phyloP scores from a whole-genome alignment of 768 basidiomycete species.

The Tubosaeta brunneosetosa region DNA sequence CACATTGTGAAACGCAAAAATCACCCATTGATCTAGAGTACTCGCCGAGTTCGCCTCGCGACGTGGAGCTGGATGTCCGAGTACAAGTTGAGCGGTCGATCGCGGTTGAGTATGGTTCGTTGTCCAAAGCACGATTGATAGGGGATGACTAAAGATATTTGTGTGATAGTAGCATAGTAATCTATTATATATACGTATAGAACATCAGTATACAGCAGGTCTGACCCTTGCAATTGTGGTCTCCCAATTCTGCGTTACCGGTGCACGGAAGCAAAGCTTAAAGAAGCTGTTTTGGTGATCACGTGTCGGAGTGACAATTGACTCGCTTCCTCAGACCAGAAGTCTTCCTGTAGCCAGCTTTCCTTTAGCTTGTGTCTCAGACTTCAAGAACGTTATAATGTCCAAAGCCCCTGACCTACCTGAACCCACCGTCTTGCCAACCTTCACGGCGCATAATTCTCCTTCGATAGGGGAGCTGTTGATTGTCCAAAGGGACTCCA shows the following conservation, averaged over 20 bases:
- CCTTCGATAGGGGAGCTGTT: slow-evolving; percentile 23
- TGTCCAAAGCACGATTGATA: slow-evolving; percentile 16
- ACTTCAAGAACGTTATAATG: slow-evolving; percentile 3
- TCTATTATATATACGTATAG: neutral
- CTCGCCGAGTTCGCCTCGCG: slow-evolving; percentile 9
- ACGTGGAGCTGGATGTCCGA: slow-evolving; percentile 28
- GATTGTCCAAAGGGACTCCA: slow-evolving; percentile 43
- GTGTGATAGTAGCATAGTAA: slow-evolving; percentile 3
- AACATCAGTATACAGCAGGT: slow-evolving; percentile 5
- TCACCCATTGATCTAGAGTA: slow-evolving; percentile 24
- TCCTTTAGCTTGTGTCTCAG: neutral
- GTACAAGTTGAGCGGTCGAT: slow-evolving; percentile 30
- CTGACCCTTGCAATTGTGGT: neutral
- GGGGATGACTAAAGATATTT: neutral
- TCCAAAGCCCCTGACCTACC: slow-evolving; percentile 3
- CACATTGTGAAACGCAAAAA: slow-evolving; percentile 24
- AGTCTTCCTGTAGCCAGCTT: neutral
- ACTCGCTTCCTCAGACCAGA: neutral
- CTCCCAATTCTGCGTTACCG: neutral
- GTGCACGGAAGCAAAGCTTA: neutral
- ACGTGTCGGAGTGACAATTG: neutral
- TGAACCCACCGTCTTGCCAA: neutral
- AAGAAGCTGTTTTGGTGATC: neutral
- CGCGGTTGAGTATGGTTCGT: slow-evolving; percentile 23
- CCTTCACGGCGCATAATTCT: slow-evolving; percentile 3